Conservation (phyloP, 1,284 basidiomycete species). For the Paramarasmius palmivorus region DNA sequence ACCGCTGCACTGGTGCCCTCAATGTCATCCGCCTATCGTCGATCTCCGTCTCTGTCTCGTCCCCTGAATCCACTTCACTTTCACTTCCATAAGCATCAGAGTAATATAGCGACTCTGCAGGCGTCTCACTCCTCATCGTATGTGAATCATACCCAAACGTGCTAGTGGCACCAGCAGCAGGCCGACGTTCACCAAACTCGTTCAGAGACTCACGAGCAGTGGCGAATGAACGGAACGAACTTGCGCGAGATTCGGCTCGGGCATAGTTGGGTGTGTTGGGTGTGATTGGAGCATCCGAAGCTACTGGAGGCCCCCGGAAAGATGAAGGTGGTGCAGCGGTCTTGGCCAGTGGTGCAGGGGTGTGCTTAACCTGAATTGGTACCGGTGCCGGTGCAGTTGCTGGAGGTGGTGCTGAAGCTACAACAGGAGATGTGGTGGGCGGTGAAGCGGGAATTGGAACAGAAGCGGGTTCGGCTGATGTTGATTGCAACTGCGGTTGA, state of each 20-base stretch:
- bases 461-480: background rate
- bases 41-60: constrained; percentile 9
- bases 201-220: constrained; percentile 35
- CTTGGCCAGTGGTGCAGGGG: background rate
- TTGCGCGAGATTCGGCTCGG: constrained; percentile 33
- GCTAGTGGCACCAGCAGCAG: background rate
- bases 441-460: background rate
- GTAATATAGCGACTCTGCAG: constrained; percentile 13
- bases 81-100: constrained; percentile 2
- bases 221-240: constrained; percentile 32
- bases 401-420: background rate
- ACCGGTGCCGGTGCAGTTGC: background rate
- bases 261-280: constrained; percentile 4
- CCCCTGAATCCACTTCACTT: constrained; percentile 5
- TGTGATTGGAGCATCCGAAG: constrained; percentile 10
- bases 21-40: background rate
- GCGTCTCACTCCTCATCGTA: background rate
- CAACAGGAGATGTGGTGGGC: background rate
- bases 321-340: constrained; percentile 20
- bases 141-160: too few relatives aligned
- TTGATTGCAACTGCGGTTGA: background rate
- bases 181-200: constrained; percentile 5
- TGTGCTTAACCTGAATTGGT: background rate
- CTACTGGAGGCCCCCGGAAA: constrained; percentile 19
- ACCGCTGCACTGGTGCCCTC: background rate